These are phyloP conservation scores for Silene latifolia DNA, from an alignment of 148 eudicot species.

Conservation along the genomic window DNA sequence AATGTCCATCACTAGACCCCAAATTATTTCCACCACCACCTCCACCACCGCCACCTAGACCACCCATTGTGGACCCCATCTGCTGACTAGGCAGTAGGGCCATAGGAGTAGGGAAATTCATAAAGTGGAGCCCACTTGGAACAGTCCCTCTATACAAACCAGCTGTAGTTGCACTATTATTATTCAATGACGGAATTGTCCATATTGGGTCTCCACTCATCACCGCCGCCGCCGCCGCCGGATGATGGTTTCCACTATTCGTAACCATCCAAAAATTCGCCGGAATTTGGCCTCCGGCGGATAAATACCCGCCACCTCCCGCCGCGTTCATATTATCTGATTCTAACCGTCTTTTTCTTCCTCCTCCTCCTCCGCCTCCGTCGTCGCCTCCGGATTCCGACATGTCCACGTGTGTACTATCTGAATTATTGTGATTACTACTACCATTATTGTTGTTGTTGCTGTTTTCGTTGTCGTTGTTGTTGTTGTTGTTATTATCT, in stretches of 20 bases:
- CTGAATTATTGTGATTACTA: background rate
- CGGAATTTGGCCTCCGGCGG: slow-evolving; percentile 43
- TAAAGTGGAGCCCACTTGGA: slow-evolving; percentile 77
- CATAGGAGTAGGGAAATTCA: slow-evolving; percentile 86
- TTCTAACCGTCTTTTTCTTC: slow-evolving; percentile 35
- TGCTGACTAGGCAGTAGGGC: slow-evolving; percentile 76
- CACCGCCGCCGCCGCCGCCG: background rate
- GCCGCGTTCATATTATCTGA: slow-evolving; percentile 16
- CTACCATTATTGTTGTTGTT: background rate
- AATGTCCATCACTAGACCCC: slow-evolving; percentile 50
- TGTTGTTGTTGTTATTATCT: slow-evolving; percentile 3
- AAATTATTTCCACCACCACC: slow-evolving; percentile 3
- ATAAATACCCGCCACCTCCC: slow-evolving; percentile 32
- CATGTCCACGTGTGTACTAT: slow-evolving; percentile 32
- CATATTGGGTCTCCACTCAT: slow-evolving; percentile 57
- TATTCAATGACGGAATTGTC: slow-evolving; percentile 62
- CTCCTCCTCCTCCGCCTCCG: slow-evolving; percentile 29
- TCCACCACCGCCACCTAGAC: background rate
- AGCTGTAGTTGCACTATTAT: slow-evolving; percentile 34
- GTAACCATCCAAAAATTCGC: slow-evolving; percentile 89
- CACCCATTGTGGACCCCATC: slow-evolving; percentile 33
- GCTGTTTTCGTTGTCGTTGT: background rate
- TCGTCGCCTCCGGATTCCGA: slow-evolving; percentile 43
- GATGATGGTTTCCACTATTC: slow-evolving; percentile 35
- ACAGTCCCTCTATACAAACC: slow-evolving; percentile 58